These are phyloP conservation scores for Phytophthora aleatoria DNA, from an alignment of 352 stramenopile genomes.

Conservation along the genomic window DNA sequence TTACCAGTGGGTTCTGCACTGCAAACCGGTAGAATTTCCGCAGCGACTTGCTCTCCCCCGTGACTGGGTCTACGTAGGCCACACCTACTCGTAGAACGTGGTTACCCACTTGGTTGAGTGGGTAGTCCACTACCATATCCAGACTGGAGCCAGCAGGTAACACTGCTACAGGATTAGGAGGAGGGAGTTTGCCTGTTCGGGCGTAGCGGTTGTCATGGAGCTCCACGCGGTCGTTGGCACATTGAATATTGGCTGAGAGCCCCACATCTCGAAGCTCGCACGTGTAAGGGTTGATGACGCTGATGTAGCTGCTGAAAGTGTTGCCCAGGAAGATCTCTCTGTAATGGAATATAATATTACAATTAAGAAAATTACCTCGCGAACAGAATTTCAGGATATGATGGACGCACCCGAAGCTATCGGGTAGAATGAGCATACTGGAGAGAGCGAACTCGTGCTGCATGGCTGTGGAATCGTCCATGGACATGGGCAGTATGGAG, in stretches of 20 bases:
- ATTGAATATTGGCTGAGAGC: constrained; percentile 88
- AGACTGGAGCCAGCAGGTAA: constrained; percentile 75
- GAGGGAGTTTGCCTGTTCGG: constrained; percentile 65
- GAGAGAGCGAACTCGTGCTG: constrained; percentile 89
- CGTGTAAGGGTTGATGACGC: constrained; percentile 90
- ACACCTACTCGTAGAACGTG: constrained; percentile 86
- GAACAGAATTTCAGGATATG: not conserved
- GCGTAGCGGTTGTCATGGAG: constrained; percentile 80
- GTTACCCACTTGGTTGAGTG: constrained; percentile 88
- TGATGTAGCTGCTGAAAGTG: constrained; percentile 94
- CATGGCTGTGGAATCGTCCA: constrained; percentile 44
- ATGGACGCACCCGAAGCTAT: constrained; percentile 84
- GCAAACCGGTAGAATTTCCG: constrained; percentile 93
- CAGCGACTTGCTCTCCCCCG: constrained; percentile 82
- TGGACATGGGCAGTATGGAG: constrained; percentile 67
- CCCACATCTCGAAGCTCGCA: constrained; percentile 80
- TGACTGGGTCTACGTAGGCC: constrained; percentile 73
- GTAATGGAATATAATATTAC: constrained; percentile 14
- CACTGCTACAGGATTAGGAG: constrained; percentile 76
- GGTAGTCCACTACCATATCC: constrained; percentile 93
- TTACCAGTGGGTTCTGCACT: constrained; percentile 89
- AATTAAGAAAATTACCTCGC: constrained; percentile 1
- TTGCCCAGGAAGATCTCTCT: constrained; percentile 93
- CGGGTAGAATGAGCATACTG: constrained; percentile 88
- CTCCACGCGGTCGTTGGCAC: constrained; percentile 77